Evolutionary conservation across 139 green algal genomes (phyloP), one percentile per base, ranked within the genome.

Genomic region (Chlorella sorokiniana): DNA sequence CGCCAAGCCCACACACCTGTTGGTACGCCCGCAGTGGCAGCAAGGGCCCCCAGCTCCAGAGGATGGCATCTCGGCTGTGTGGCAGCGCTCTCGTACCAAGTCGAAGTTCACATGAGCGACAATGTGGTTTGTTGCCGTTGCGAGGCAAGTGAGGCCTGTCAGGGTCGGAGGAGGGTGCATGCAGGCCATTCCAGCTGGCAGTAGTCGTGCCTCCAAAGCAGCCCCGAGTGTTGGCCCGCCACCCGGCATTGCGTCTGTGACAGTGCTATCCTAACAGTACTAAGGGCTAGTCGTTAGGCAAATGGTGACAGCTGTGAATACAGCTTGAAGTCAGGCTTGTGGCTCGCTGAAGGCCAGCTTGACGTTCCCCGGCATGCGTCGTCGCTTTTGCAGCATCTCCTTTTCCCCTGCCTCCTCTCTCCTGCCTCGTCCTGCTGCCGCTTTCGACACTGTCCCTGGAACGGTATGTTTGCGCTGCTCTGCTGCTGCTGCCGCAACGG

Each of bases 21-120:
- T 52, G 0, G 67, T 84, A 37, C 33, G 37, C 2, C 76, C 83
- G 41, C 86, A 89, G 54, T 89, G 86, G 69, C 75, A 42, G 69
- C 86, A 89, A 1, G 86, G 86, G 16, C 86, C 86, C 29, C 84
- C 84, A 27, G 51, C 52, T 29, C 81, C 73, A 0, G 35, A 52
- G n/a, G 22, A 62, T 3, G 69, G 79, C 69, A 84, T 79, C 16
- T 42, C 3, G 9, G 10, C 14, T 41, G n/a, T n/a, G n/a, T n/a
- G n/a, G n/a, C n/a, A n/a, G n/a, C n/a, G n/a, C n/a, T 22, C 14
- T 54, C n/a, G n/a, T 1, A 42, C 6, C 29, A 3, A 4, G 62
- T 11, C 62, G 31, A 4, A 69, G 31, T 16, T 37, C 62, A 69
- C 23, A 31, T 69, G 5, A 40, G 62, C 62, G 33, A 4, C n/a